Conservation (phyloP, 176 grass and related monocot species). For the Carex myosuroides region DNA sequence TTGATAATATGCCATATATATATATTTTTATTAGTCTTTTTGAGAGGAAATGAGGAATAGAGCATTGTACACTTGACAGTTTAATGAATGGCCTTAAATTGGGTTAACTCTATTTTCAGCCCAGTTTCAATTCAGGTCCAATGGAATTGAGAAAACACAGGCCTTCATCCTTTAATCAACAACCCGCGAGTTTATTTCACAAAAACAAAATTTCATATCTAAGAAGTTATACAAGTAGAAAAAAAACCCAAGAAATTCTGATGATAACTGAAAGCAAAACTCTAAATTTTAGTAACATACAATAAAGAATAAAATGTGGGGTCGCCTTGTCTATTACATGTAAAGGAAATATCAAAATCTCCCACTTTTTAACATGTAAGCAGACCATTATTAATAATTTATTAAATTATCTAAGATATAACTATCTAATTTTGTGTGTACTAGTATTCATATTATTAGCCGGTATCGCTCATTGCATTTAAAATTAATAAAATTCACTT, state of each 20-base stretch:
- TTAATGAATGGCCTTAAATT: not conserved
- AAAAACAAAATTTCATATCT: not conserved
- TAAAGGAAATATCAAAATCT: constrained; percentile 4
- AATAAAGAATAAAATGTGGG: not conserved
- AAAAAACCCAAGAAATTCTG: not conserved
- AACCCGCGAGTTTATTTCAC: not conserved
- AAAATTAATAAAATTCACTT: not conserved
- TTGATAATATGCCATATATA: not conserved
- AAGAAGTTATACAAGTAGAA: not conserved
- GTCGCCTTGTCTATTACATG: not conserved
- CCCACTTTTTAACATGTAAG: not conserved
- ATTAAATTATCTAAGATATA: not conserved
- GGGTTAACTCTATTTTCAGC: not conserved
- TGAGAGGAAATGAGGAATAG: not conserved
- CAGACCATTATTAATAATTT: not conserved
- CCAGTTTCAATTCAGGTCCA: not conserved
- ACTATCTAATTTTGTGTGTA: not conserved
- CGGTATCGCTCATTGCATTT: not conserved
- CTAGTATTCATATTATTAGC: not conserved
- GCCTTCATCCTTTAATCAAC: not conserved
- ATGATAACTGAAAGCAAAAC: not conserved
- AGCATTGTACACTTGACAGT: not conserved
- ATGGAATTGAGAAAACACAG: not conserved
- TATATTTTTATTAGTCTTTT: not conserved
- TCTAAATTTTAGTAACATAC: not conserved